Evolutionary conservation across 805 yeast species (phyloP), one percentile per base, ranked within the genome.

Genomic region (Wickerhamiella azymoides): DNA sequence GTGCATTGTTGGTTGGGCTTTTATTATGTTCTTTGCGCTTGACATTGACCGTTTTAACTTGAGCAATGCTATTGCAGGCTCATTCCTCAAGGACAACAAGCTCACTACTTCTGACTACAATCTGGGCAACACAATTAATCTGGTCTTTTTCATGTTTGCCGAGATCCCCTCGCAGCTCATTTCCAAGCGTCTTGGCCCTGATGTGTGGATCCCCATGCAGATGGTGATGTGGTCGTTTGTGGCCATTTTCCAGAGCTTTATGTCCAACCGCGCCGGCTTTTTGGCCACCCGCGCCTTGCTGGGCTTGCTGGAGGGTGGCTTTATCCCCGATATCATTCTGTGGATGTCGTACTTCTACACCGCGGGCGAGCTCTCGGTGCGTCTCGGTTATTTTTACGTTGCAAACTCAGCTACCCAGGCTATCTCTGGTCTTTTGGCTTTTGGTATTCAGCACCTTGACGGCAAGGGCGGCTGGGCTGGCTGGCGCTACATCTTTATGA

Each of bases 151-250:
- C 54, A 57, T 78, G 43, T 53, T 62, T 18, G 73, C 80, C 14
- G 84, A 79, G 57, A 58, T 79, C 10, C 84, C 84, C 0, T 76
- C 82, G 2, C 83, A 79, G 55, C 63, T 79, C 51, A 64, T 79
- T 27, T 72, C 80, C n/a, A 78, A 79, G 58, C 68, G 66, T 45
- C 44, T 79, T 30, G 85, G 84, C 11, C 73, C 80, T 3, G 83
- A 77, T 54, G 53, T 66, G 21, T 76, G 79, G 73, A 72, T 78
- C 49, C 82, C 83, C 2, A 59, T 66, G 35, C 81, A 78, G 54
- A 67, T 77, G 60, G 50, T 61, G 11, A 45, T 66, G 5, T 77
- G 82, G 82, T 69, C 76, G 41, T 49, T 71, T 8, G 76, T 78
- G 13, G 72, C 80, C 2, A 61, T 74, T 37, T 59, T 63, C 24